Conservation (phyloP, 192 early-diverging fungal genomes). For the Entophlyctis luteolus region DNA sequence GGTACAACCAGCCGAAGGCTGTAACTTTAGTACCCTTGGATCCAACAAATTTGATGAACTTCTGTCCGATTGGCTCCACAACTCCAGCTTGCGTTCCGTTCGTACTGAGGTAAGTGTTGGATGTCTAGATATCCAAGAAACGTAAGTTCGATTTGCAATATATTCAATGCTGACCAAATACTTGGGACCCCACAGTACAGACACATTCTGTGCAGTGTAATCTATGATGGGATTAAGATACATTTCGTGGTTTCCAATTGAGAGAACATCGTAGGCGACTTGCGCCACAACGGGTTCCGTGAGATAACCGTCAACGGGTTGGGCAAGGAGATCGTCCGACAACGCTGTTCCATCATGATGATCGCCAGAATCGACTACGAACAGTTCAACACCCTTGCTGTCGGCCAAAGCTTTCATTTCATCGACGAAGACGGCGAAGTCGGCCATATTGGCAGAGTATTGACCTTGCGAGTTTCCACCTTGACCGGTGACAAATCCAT, state of each 20-base stretch:
- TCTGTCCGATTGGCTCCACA: conserved; percentile 1
- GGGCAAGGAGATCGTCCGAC: not conserved
- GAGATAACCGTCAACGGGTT: conserved; percentile 7
- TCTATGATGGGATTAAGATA: conserved; percentile 27
- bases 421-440: conserved; percentile 50
- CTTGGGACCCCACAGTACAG: conserved; percentile 24
- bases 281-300: conserved; percentile 30
- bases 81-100: not conserved
- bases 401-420: conserved; percentile 47
- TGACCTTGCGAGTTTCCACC: conserved; percentile 18
- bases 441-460: conserved; percentile 51
- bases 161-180: not conserved
- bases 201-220: conserved; percentile 22
- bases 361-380: conserved; percentile 54
- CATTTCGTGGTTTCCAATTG: conserved; percentile 44
- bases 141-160: not conserved
- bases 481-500: conserved; percentile 20
- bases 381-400: conserved; percentile 44
- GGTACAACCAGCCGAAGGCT: conserved; percentile 50
- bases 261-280: conserved; percentile 38
- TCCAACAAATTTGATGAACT: conserved; percentile 33
- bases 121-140: conserved; percentile 17
- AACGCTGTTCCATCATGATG: conserved; percentile 37
- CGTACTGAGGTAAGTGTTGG: conserved; percentile 29
- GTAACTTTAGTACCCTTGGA: conserved; percentile 46